Evolutionary conservation across 75 land plant species (phyloP), one percentile per base, ranked within the genome.

Genomic region (Chamaecyparis obtusa): DNA sequence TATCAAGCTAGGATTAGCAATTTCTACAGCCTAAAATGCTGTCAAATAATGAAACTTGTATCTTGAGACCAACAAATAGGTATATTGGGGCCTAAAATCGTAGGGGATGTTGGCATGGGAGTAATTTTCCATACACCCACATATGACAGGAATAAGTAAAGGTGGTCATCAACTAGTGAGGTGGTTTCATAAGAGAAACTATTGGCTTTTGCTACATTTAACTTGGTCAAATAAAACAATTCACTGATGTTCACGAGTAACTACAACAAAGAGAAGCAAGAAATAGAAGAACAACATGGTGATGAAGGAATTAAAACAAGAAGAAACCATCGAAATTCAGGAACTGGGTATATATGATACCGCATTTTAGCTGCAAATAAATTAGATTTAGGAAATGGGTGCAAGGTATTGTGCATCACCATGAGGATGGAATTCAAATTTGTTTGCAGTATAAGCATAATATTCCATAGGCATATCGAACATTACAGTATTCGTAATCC

Each of bases 1-100:
- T 77, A 90, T 91, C 7, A 89, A 43, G 5, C 76, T 84, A 2
- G 98, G 98, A 85, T 97, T 96, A n/a, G 91, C 89, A 48, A 88
- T 82, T 85, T 90, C 91, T 3, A 96, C 90, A 16, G 89, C 95
- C 67, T 87, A 90, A 88, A 86, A 93, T 24, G 87, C 84, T 15
- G 94, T 91, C 85, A 94, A 82, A 30, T 94, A 90, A 41, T 86
- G 86, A 84, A 88, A 94, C 76, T 80, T 79, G 4, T 3, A 10
- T 67, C 80, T 91, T 71, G 93, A 89, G 21, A 94, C 78, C 35
- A 86, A 17, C 83, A 84, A 90, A 90, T 89, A 90, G 3, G 94
- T 93, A 88, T 94, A 90, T 0, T 94, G 94, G 8, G 51, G 21
- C 35, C 36, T n/a, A 83, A 94, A 93, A 17, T 82, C 81, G 87